A percentile compares a stretch with the other conserved stretches of the same genome.
These are phyloP conservation scores for Claviceps sp. DNA, from an alignment of 2,329 filamentous ascomycete genomes.

Conservation along the genomic window DNA sequence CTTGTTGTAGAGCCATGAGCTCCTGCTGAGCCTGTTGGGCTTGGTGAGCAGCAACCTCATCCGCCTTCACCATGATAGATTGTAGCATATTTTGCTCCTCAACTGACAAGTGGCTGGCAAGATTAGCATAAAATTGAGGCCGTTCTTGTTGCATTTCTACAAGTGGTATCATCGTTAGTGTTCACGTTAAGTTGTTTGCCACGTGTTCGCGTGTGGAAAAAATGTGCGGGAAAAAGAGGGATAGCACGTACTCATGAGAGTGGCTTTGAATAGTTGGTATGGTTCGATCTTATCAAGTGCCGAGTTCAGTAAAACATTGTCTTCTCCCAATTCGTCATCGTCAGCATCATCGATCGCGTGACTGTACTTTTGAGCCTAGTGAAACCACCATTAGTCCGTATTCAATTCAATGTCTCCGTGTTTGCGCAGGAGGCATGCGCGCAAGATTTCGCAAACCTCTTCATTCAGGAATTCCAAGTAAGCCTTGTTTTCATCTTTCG, in stretches of 20 bases:
- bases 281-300: constrained; percentile 92
- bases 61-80: constrained; percentile 54
- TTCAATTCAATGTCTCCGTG: background rate
- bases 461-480: constrained; percentile 95
- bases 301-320: constrained; percentile 84
- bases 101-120: constrained; percentile 64
- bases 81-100: constrained; percentile 77
- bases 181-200: background rate
- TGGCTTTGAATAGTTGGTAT: constrained; percentile 75
- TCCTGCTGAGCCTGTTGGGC: constrained; percentile 11
- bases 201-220: background rate
- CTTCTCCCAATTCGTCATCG: constrained; percentile 82
- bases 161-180: background rate
- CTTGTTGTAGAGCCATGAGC: constrained; percentile 17
- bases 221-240: background rate
- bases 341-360: constrained; percentile 55
- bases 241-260: constrained; percentile 60
- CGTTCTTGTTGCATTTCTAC: constrained; percentile 80
- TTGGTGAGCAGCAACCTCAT: constrained; percentile 25
- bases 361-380: constrained; percentile 69
- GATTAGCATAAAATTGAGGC: constrained; percentile 70
- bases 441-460: constrained; percentile 46
- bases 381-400: background rate
- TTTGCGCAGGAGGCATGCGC: background rate
- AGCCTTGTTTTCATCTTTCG: constrained; percentile 80